A percentile compares a stretch with the other conserved stretches of the same genome.
Conservation (phyloP, 257 asterid species). For the Solanum raphanifolium region DNA sequence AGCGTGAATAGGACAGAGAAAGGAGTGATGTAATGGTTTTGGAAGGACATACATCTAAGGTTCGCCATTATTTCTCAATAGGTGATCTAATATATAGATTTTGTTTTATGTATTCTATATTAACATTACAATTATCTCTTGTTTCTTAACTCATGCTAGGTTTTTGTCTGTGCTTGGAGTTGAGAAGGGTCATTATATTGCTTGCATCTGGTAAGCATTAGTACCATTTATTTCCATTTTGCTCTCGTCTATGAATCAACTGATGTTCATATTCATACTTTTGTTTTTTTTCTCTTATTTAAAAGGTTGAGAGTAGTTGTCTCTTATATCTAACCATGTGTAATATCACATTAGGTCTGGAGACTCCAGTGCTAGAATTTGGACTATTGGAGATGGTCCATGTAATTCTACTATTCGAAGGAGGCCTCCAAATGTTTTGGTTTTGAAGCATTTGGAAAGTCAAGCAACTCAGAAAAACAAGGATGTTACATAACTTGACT, state of each 20-base stretch:
- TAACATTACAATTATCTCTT: not conserved
- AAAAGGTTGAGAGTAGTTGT: no score
- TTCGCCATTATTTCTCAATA: conserved; percentile 10
- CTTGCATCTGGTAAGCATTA: no score
- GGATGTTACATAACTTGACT: conserved; percentile 33
- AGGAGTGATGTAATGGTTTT: conserved; percentile 49
- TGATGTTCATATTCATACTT: no score
- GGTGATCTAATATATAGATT: not conserved
- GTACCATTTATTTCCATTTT: no score
- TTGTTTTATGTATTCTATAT: not conserved
- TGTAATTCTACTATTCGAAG: conserved; percentile 39
- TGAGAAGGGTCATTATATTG: conserved; percentile 12
- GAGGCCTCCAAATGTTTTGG: conserved; percentile 22
- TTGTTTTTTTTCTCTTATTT: no score
- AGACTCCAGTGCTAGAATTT: conserved; percentile 59
- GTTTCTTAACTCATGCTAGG: conserved; percentile 38
- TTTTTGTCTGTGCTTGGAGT: conserved; percentile 95
- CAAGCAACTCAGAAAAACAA: conserved; percentile 79
- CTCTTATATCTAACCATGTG: no score
- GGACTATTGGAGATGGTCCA: conserved; percentile 62
- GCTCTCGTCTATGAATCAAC: no score
- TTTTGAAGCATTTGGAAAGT: conserved; percentile 75
- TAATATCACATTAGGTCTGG: no score
- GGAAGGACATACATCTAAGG: conserved; percentile 99
- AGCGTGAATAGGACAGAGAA: not conserved